These are phyloP conservation scores for Physcomitrellopsis africana DNA, from an alignment of 225 moss, liverwort and hornwort species.

Conservation along the genomic window DNA sequence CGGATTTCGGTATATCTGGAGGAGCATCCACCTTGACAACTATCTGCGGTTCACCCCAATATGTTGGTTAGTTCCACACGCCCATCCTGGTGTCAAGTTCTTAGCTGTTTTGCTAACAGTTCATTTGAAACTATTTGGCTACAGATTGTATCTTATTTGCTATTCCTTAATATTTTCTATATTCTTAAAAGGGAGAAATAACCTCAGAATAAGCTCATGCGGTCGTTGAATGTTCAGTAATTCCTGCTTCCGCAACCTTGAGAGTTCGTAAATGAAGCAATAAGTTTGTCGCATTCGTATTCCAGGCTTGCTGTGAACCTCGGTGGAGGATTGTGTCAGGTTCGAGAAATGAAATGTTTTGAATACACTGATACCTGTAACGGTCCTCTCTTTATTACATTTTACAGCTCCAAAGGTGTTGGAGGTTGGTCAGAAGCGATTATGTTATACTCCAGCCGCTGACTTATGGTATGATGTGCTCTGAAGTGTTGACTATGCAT, in stretches of 20 bases:
- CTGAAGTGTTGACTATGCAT: background rate
- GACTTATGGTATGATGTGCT: constrained; percentile 67
- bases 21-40: constrained; percentile 79
- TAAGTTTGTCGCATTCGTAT: background rate
- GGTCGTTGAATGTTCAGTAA: background rate
- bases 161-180: background rate
- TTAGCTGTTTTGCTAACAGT: background rate
- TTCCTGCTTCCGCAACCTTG: background rate
- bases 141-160: background rate
- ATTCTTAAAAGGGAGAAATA: background rate
- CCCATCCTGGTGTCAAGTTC: background rate
- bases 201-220: background rate
- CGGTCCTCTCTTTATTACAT: no score
- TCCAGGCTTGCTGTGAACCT: no score
- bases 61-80: constrained; percentile 69
- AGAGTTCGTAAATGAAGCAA: no score
- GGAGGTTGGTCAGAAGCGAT: constrained; percentile 79
- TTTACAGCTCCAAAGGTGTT: constrained; percentile 84
- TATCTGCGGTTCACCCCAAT: constrained; percentile 90
- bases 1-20: constrained; percentile 81
- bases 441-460: constrained; percentile 76
- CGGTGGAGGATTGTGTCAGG: no score
- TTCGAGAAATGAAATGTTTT: no score
- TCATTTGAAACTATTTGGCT: background rate
- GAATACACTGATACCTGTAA: no score